Percentiles rank a stretch among this genome's conserved stretches.
Evolutionary conservation across 2,329 filamentous ascomycete genomes (phyloP).

Genomic region (Pseudogymnoascus sp.): DNA sequence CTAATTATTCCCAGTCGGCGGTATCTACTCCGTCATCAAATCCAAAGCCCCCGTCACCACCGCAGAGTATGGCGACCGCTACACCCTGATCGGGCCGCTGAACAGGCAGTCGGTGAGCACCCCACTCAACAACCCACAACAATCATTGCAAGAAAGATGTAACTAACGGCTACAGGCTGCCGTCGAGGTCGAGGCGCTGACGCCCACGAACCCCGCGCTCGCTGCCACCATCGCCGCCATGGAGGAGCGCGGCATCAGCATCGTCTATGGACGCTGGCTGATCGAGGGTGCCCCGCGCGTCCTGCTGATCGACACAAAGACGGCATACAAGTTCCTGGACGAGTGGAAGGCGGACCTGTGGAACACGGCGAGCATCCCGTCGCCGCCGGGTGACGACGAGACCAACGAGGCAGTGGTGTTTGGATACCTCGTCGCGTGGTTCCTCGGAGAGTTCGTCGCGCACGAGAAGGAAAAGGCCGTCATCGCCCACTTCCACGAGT

Average conservation of each 20-base stretch:
- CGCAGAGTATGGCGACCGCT: slow-evolving; percentile 95
- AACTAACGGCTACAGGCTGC: slow-evolving; percentile 54
- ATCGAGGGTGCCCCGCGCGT: slow-evolving; percentile 95
- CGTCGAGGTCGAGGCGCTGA: slow-evolving; percentile 94
- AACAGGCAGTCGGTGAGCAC: slow-evolving; percentile 75
- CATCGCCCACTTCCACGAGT: slow-evolving; percentile 98
- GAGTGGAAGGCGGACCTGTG: slow-evolving; percentile 98
- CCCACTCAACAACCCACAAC: no score
- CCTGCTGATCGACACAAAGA: slow-evolving; percentile 88
- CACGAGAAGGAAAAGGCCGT: slow-evolving; percentile 88
- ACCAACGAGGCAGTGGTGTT: slow-evolving; percentile 97
- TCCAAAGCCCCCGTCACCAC: slow-evolving; percentile 97
- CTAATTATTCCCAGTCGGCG: slow-evolving; percentile 58
- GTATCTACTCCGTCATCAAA: slow-evolving; percentile 98
- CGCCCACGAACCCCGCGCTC: slow-evolving; percentile 72
- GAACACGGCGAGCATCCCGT: slow-evolving; percentile 88
- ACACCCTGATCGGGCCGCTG: slow-evolving; percentile 89
- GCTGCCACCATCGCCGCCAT: slow-evolving; percentile 81
- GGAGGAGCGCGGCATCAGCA: slow-evolving; percentile 81
- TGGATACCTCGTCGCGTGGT: slow-evolving; percentile 96
- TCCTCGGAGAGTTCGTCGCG: slow-evolving; percentile 93
- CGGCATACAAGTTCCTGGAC: slow-evolving; percentile 80
- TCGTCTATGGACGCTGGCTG: slow-evolving; percentile 91
- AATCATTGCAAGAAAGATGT: not conserved
- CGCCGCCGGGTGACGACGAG: slow-evolving; percentile 82